Evolutionary conservation across 306 rosid genomes (phyloP), one percentile per base, ranked within the genome.

Genomic region (Vigna radiata): DNA sequence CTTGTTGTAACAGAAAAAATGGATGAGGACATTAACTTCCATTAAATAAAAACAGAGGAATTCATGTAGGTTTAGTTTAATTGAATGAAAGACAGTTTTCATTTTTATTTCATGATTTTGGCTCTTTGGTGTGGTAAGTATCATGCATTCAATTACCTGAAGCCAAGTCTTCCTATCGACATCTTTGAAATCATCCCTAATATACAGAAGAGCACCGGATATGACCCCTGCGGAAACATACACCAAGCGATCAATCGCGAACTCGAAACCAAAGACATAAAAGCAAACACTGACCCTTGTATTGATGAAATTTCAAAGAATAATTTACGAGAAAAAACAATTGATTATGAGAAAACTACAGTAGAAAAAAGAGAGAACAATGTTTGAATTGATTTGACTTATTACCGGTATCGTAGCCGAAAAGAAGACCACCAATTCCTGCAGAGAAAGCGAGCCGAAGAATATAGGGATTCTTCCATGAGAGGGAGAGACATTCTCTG

Each of bases 191-290:
- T 87, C 87, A 75, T 89, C 90, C 39, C 90, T 85, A 39, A 89
- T 89, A 59, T 87, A 89, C 23, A 85, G 78, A 64, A 87, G 87
- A 52, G 94, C 90, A 17, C 94, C 94, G 10, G 91, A 87, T 72
- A 86, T 86, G 7, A 90, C 91, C 3, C 94, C 94, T 86, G 85
- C 60, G 68, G 16, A 16, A 15, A 49, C 53, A 48, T 44, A 11
- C 5, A 44, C 15, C 4, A 13, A 12, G 5, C 16, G 16, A 44
- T 44, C 17, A 48, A 48, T 15, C 18, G 17, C 5, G 5, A 44
- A 44, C 1, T 4, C 5, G 5, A 44, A 44, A 3, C 15, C 15
- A 3, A 44, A 43, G 2, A 43, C 44, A 9, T 2, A 11, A 2
- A 43, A 43, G 14, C 4, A 4, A 39, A 2, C 46, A 41, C 3